Conservation (phyloP, 495 filamentous ascomycete species). For the Corynascus novoguineensis region DNA sequence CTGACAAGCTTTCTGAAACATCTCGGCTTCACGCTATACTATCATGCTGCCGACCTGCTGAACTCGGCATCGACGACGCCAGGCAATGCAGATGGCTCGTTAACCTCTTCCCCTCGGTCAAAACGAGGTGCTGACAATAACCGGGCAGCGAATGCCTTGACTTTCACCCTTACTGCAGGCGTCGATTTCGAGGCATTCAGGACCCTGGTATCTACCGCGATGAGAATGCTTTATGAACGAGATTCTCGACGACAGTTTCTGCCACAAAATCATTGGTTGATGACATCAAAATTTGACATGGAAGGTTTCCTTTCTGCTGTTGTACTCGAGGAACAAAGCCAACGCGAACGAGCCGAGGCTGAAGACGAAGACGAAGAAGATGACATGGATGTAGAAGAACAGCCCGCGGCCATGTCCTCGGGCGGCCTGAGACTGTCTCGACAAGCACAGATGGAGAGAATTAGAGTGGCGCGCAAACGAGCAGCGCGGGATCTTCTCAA, state of each 20-base stretch:
- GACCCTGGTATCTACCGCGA: constrained; percentile 71
- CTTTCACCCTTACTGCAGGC: constrained; percentile 37
- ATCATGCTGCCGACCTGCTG: constrained; percentile 61
- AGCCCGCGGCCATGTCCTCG: constrained; percentile 4
- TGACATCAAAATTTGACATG: constrained; percentile 90
- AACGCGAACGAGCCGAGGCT: constrained; percentile 51
- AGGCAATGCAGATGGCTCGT: neutral
- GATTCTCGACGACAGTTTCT: constrained; percentile 87
- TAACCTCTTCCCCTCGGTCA: neutral
- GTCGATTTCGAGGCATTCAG: constrained; percentile 76
- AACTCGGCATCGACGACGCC: constrained; percentile 3
- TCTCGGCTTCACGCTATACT: constrained; percentile 86
- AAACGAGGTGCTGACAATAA: neutral
- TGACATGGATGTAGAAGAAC: constrained; percentile 34
- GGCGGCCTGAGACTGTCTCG: constrained; percentile 29
- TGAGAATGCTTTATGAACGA: constrained; percentile 86
- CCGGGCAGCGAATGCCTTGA: neutral
- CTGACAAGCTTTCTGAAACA: constrained; percentile 87
- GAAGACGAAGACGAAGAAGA: constrained; percentile 41
- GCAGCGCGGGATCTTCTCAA: constrained; percentile 60
- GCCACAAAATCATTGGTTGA: constrained; percentile 81
- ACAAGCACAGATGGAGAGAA: constrained; percentile 36
- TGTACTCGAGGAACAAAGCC: constrained; percentile 79
- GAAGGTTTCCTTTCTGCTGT: constrained; percentile 81
- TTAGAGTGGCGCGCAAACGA: constrained; percentile 58